Conservation (phyloP, 2,329 filamentous ascomycete genomes). For the Claviceps quebecensis region DNA sequence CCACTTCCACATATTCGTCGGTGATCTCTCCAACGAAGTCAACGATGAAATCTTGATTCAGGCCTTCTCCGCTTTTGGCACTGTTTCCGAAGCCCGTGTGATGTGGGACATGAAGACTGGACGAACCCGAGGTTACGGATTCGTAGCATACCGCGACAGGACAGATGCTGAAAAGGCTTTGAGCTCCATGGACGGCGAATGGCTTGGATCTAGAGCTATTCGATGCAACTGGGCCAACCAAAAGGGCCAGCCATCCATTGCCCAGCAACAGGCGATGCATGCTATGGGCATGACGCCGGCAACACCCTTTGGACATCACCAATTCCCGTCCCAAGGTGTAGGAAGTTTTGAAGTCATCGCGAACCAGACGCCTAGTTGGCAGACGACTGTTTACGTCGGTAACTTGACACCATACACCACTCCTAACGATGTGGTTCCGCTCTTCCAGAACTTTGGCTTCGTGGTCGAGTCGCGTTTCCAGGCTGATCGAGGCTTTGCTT, state of each 20-base stretch:
- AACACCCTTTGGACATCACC: conserved; percentile 90
- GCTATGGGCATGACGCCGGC: conserved; percentile 98
- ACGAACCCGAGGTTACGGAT: conserved; percentile 90
- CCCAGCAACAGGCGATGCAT: conserved; percentile 92
- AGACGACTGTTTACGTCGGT: conserved; percentile 96
- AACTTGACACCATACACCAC: conserved; percentile 97
- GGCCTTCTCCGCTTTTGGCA: conserved; percentile 91
- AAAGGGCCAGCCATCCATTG: conserved; percentile 98
- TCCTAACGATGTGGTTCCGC: conserved; percentile 87
- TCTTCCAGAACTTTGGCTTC: conserved; percentile 98
- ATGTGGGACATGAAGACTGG: conserved; percentile 99
- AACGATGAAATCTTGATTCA: conserved; percentile 91
- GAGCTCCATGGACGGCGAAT: conserved; percentile 97
- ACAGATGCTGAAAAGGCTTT: conserved; percentile 89
- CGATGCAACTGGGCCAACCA: conserved; percentile 99
- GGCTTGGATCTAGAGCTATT: conserved; percentile 94
- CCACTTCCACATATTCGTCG: conserved; percentile 98
- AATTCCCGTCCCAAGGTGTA: conserved; percentile 92
- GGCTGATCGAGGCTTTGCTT: conserved; percentile 92
- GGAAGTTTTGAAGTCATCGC: conserved; percentile 97
- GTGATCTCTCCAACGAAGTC: conserved; percentile 94
- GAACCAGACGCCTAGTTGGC: conserved; percentile 89
- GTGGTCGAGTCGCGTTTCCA: conserved; percentile 97
- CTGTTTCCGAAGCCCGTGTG: conserved; percentile 90
- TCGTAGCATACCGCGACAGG: conserved; percentile 92